Evolutionary conservation across 2,329 filamentous ascomycete genomes (phyloP).

Genomic region (Hypoxylon sp.): DNA sequence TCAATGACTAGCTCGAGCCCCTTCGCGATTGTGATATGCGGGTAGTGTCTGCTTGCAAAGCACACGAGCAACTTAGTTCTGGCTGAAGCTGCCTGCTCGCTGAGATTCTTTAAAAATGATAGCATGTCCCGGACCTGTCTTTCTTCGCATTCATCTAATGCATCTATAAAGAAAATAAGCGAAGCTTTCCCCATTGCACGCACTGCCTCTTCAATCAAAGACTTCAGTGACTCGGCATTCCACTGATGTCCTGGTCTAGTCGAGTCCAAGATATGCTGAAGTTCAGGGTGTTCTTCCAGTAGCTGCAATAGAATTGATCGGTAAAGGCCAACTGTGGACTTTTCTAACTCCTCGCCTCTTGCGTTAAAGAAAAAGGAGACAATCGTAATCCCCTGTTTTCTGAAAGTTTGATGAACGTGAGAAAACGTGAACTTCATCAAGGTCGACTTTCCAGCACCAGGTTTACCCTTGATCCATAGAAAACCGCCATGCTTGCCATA

Average conservation of each 20-base stretch:
- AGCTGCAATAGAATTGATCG: constrained; percentile 62
- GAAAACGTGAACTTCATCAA: constrained; percentile 54
- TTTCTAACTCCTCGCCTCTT: constrained; percentile 58
- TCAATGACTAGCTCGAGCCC: constrained; percentile 49
- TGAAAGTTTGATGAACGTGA: constrained; percentile 44
- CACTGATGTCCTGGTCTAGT: background rate
- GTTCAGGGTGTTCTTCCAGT: constrained; percentile 50
- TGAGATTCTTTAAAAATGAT: constrained; percentile 27
- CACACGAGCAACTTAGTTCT: constrained; percentile 22
- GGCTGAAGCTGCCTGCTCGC: background rate
- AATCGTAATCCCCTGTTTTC: constrained; percentile 27
- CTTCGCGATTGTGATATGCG: constrained; percentile 53
- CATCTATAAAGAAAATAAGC: constrained; percentile 28
- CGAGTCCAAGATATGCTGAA: constrained; percentile 51
- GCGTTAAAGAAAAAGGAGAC: constrained; percentile 64
- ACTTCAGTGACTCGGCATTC: constrained; percentile 24
- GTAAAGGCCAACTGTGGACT: constrained; percentile 60
- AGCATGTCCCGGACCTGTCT: constrained; percentile 41
- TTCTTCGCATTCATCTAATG: constrained; percentile 44
- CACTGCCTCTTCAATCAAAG: constrained; percentile 6
- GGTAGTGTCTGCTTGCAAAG: constrained; percentile 58
- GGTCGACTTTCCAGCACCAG: constrained; percentile 46
- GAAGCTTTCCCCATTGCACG: constrained; percentile 1
- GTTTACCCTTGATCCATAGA: constrained; percentile 60
- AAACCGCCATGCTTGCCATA: constrained; percentile 52